Base-by-base conservation (phyloP, 495 filamentous ascomycete species). In the Amphirosellinia nigrospora region DNA sequence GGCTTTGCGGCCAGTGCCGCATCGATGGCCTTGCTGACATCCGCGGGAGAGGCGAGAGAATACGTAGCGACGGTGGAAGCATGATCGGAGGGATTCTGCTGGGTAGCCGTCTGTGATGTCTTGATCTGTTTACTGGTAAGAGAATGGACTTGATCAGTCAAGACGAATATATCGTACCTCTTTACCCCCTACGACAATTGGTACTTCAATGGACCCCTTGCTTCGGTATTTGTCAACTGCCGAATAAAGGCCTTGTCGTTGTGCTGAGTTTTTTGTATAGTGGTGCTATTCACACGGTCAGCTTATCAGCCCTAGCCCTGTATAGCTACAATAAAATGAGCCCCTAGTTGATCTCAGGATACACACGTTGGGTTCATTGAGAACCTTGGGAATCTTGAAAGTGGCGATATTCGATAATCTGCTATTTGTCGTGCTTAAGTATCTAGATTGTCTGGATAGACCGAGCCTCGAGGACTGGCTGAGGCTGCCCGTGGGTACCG, bases 351-450 rank as follows among this genome's bases (percentile, higher is more conserved):
- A 30, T 28, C 26, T 55, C 11, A 34, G 11, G n/a, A 41, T 53
- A 84, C 92, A 77, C 83, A 97, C 96, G 77, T 97, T 99, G 23
- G 93, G 93, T 81, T 99, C 96, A 75, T 99, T 99, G 74, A 90
- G 85, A 67, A 97, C 86, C 71, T 88, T 90, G 55, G 96, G 96
- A 30, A 94, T 87, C 82, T 92, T 96, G 86, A 98, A 98, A 55
- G 88, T 84, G 45, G 93, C 93, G 60, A 94, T 70, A 13, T 78
- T 78, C 56, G 82, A 73, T 74, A 77, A 74, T 30, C 71, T 73
- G 15, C 61, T 71, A 68, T 28, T 74, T 1, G 65, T 52, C 4
- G 72, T 69, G 11, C 70, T 73, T 28, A 76, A 61, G 26, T 32
- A 28, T 45, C 69, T 66, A 13, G 53, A 53, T 38, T 70, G 68